Evolutionary conservation across 2,329 filamentous ascomycete genomes (phyloP).

Genomic region (Talaromyces funiculosus): DNA sequence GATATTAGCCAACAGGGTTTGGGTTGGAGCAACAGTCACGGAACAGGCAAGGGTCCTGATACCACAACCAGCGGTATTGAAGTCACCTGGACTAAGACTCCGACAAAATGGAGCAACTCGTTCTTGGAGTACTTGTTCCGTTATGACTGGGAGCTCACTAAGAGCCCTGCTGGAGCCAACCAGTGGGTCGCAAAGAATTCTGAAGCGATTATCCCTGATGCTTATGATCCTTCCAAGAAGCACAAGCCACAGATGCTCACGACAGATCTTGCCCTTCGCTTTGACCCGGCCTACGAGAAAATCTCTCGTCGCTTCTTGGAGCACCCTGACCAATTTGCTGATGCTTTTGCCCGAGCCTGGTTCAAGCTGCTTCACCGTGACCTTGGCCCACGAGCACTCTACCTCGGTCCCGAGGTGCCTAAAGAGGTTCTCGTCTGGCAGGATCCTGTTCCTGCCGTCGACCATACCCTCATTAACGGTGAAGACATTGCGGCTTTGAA

Average conservation of each 20-base stretch:
- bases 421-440: conserved; percentile 67
- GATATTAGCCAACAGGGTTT: conserved; percentile 62
- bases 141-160: conserved; percentile 70
- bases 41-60: conserved; percentile 63
- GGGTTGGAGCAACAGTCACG: conserved; percentile 63
- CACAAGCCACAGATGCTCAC: conserved; percentile 72
- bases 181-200: conserved; percentile 70
- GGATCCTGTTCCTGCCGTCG: conserved; percentile 60
- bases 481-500: conserved; percentile 62
- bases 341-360: conserved; percentile 69
- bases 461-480: conserved; percentile 56
- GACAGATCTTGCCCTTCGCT: conserved; percentile 65
- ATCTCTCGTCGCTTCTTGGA: conserved; percentile 65
- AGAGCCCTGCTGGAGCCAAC: conserved; percentile 69
- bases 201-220: conserved; percentile 63
- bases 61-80: conserved; percentile 72
- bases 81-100: conserved; percentile 72
- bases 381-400: conserved; percentile 65
- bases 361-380: conserved; percentile 81
- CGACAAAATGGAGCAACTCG: conserved; percentile 68
- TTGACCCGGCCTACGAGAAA: conserved; percentile 69
- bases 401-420: conserved; percentile 69
- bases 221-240: conserved; percentile 65
- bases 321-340: conserved; percentile 62
- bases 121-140: conserved; percentile 73